Percentiles rank a stretch among this genome's conserved stretches.
phyloP scores from a whole-genome alignment of 2,329 filamentous ascomycete species.

The Xylaria sp. region DNA sequence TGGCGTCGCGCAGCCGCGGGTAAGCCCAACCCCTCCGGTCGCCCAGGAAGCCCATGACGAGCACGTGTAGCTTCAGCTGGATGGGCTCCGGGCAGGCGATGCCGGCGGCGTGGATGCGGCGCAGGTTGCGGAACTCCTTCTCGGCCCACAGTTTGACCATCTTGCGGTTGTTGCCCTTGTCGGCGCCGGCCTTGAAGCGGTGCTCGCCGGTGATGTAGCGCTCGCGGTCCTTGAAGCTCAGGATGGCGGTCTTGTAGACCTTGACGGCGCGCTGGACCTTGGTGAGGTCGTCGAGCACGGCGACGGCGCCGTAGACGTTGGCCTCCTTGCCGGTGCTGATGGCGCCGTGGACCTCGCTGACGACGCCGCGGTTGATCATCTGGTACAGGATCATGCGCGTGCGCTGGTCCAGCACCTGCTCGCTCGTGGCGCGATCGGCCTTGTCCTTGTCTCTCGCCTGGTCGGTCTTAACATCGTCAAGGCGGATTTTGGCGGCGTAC shows the following conservation, averaged over 20 bases:
- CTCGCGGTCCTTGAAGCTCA: slow-evolving; percentile 98
- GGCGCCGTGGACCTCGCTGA: slow-evolving; percentile 93
- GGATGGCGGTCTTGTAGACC: slow-evolving; percentile 97
- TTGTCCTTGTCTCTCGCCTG: slow-evolving; percentile 79
- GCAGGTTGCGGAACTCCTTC: slow-evolving; percentile 96
- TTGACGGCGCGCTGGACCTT: slow-evolving; percentile 88
- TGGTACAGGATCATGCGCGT: slow-evolving; percentile 96
- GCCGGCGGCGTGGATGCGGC: slow-evolving; percentile 82
- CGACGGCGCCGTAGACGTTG: slow-evolving; percentile 93
- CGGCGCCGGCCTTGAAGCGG: slow-evolving; percentile 88
- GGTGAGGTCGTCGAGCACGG: slow-evolving; percentile 65
- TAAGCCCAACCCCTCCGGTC: slow-evolving; percentile 88
- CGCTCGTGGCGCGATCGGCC: slow-evolving; percentile 90
- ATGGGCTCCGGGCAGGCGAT: slow-evolving; percentile 93
- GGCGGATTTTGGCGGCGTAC: slow-evolving; percentile 85
- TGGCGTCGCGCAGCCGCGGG: slow-evolving; percentile 88
- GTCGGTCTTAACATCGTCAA: slow-evolving; percentile 71
- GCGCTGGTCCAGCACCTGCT: slow-evolving; percentile 92
- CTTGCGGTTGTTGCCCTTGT: slow-evolving; percentile 92
- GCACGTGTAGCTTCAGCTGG: slow-evolving; percentile 89
- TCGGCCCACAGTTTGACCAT: slow-evolving; percentile 99
- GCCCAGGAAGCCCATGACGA: slow-evolving; percentile 94
- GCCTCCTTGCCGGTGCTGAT: slow-evolving; percentile 98
- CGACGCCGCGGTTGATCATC: slow-evolving; percentile 91
- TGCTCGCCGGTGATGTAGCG: slow-evolving; percentile 96